Base-by-base conservation (phyloP, 331 rosid species). In the Dryas integrifolia region DNA sequence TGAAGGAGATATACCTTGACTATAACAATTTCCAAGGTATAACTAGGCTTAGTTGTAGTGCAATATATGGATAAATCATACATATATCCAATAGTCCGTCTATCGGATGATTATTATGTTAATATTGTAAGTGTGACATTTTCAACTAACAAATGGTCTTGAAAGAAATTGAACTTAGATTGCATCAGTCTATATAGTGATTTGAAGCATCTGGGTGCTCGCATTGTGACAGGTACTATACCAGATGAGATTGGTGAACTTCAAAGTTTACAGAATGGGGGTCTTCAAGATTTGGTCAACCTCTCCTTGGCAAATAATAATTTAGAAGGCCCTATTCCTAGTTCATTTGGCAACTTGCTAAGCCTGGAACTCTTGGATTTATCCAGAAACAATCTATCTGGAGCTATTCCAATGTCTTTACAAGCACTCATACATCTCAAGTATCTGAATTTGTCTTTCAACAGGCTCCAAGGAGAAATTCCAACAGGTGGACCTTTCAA, bases 401-500 rank as follows among this genome's bases (percentile, higher is more conserved):
- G 78, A 4, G 67, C 4, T 12, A 85, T 82, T 53, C 83, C 85
- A 0, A 80, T 64, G 72, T 72, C 85, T 13, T 10, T 77, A 0
- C 79, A 74, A 52, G 61, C 39, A 8, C 80, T 83, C 9, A 0
- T 14, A 9, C 30, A 62, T 41, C 78, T 83, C n/a, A 44, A 47
- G 44, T 45, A 41, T 43, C 39, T 86, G 14, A 74, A 86, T 61
- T 66, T 84, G 0, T 86, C 88, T 8, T 76, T 51, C 69, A 81
- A 86, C 62, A 72, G 7, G 14, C 67, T 86, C 24, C 53, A 18
- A 58, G 90, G 90, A n/a, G 80, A 81, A 73, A 72, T 84, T 69
- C 90, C 90, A 41, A 21, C 48, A 2, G 70, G 78, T 48, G 85
- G 83, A 10, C 16, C 56, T 4, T 82, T 86, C 39, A 12, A 8